These are phyloP conservation scores for Alternaria dauci DNA, from an alignment of 2,329 filamentous ascomycete species.

Conservation along the genomic window DNA sequence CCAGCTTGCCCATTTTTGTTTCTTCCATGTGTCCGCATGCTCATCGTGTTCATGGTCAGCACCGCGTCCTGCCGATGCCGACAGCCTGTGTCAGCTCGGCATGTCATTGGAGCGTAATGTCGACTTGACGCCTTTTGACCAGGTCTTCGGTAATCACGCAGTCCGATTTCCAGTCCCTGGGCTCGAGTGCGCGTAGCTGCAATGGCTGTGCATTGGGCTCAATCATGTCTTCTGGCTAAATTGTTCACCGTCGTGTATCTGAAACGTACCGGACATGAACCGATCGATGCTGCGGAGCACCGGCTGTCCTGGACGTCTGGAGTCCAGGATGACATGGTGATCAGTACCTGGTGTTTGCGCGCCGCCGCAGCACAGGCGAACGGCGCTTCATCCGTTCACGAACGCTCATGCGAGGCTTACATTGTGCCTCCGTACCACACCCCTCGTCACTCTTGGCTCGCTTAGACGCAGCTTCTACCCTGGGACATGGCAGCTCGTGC, in stretches of 20 bases:
- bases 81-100: conserved; percentile 6
- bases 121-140: conserved; percentile 10
- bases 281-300: conserved; percentile 11
- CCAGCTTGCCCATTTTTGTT: conserved; percentile 2
- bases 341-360: conserved; percentile 16
- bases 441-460: conserved; percentile 13
- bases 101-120: conserved; percentile 2
- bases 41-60: conserved; percentile 1
- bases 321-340: conserved; percentile 8
- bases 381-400: conserved; percentile 14
- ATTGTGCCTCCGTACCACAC: background rate
- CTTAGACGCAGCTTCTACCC: conserved; percentile 16
- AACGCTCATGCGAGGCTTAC: conserved; percentile 15
- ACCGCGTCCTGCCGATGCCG: conserved; percentile 10
- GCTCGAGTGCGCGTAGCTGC: conserved; percentile 1
- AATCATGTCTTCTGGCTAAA: conserved; percentile 22
- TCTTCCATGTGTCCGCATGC: conserved; percentile 6
- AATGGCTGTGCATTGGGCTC: conserved; percentile 1
- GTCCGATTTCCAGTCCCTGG: conserved; percentile 5
- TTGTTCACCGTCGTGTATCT: conserved; percentile 8
- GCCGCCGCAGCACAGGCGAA: conserved; percentile 9
- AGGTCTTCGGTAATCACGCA: conserved; percentile 11
- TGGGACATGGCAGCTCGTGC: conserved; percentile 2
- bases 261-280: conserved; percentile 17
- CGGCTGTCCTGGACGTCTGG: background rate